phyloP scores from a whole-genome alignment of 2,329 filamentous ascomycete genomes.

The Ophiocordyceps unilateralis region DNA sequence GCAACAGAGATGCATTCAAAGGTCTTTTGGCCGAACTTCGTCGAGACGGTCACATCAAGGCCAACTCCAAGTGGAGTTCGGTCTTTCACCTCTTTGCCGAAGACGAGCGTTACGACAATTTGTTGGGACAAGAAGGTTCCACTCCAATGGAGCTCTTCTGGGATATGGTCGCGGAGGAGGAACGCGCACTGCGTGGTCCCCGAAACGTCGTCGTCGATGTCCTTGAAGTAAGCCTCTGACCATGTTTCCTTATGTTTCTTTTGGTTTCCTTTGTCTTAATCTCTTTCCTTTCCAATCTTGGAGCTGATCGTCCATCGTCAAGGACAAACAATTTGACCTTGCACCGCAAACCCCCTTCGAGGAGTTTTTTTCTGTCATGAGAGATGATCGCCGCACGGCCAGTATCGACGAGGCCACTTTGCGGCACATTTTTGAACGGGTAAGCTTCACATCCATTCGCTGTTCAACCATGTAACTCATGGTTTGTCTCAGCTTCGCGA shows the following conservation, averaged over 20 bases:
- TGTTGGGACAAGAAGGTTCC: constrained; percentile 72
- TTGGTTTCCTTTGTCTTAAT: background rate
- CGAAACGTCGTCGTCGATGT: constrained; percentile 77
- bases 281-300: constrained; percentile 1
- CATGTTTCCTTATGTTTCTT: background rate
- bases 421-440: constrained; percentile 67
- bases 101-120: constrained; percentile 67
- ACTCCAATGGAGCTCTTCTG: constrained; percentile 86
- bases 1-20: constrained; percentile 68
- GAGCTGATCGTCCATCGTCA: constrained; percentile 1
- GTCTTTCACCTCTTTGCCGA: constrained; percentile 58
- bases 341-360: constrained; percentile 73
- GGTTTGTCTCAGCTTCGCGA: constrained; percentile 45
- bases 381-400: constrained; percentile 74
- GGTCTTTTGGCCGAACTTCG: constrained; percentile 59
- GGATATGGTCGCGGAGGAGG: constrained; percentile 89
- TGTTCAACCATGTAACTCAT: too few species aligned
- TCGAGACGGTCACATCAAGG: constrained; percentile 65
- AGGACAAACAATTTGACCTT: constrained; percentile 88
- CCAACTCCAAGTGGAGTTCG: constrained; percentile 78
- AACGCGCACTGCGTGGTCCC: constrained; percentile 64
- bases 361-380: constrained; percentile 70
- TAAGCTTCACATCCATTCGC: too few species aligned
- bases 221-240: constrained; percentile 49
- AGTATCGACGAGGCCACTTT: constrained; percentile 69